Base-by-base conservation (phyloP, 257 asterid genomes). In the Plectranthus barbatus region DNA sequence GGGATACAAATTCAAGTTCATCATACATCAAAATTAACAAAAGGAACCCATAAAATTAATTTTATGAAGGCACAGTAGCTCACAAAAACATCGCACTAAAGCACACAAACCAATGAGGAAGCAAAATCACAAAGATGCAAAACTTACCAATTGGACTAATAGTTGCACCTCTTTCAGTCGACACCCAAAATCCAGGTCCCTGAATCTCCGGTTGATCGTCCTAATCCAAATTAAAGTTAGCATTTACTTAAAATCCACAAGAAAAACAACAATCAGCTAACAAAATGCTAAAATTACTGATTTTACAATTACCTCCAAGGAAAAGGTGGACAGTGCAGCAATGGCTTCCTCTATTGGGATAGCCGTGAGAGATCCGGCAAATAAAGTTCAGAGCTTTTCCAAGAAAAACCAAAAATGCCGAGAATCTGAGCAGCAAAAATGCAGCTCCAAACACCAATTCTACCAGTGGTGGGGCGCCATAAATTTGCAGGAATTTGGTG, bases 311-410 rank as follows among this genome's bases (percentile, higher is more conserved):
- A 88, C 98, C 87, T 92, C 98, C 56, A 92, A 72, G 2, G 97
- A 92, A 77, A 92, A 92, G 65, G 98, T 92, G 54, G 98, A 89
- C 9, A 92, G 83, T 45, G 98, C 98, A 54, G 97, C 95, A 73
- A 92, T 89, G 73, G 98, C 98, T 82, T 92, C 98, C 75, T 92
- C 98, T 29, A 92, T 87, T 9, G 98, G 98, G 68, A 92, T 97
- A 45, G 95, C 93, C 98, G 89, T 92, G 33, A 29, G 56, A 76
- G 80, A 74, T 76, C 81, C 49, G 67, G 29, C 36, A 49, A 29
- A 46, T 23, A 6, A 54, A 31, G 23, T 40, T n/a, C 4, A n/a
- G 15, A 12, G 51, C 33, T 26, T 47, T 2, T 24, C 29, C 46
- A n/a, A 50, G 15, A 5, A 19, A 23, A 41, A 19, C n/a, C 60